Conservation (phyloP, 2,329 filamentous ascomycete genomes). For the Colletotrichum australisinense region DNA sequence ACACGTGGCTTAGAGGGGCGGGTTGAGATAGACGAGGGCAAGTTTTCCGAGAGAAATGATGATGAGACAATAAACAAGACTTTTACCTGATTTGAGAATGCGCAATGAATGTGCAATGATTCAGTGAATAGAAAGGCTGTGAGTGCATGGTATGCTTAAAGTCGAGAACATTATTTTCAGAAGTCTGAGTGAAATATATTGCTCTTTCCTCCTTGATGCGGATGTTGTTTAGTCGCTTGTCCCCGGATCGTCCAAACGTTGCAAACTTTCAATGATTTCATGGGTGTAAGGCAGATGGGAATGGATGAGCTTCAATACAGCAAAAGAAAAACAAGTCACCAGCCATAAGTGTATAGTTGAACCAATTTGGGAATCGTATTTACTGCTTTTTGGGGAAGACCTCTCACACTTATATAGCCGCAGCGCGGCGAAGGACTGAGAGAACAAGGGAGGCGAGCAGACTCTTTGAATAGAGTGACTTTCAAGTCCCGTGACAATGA, state of each 20-base stretch:
- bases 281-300: too few relatives aligned
- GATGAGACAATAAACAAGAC: too few relatives aligned
- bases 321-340: background rate
- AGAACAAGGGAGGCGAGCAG: background rate
- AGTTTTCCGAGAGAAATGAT: slow-evolving; percentile 5
- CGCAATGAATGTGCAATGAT: background rate
- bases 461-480: background rate
- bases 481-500: background rate
- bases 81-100: slow-evolving; percentile 3
- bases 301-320: too few relatives aligned
- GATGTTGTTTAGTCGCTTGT: too few relatives aligned
- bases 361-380: slow-evolving; percentile 17
- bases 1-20: too few relatives aligned
- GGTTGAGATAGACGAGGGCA: background rate
- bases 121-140: too few relatives aligned
- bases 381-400: background rate
- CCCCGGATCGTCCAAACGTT: too few relatives aligned
- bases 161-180: too few relatives aligned
- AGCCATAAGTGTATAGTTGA: background rate
- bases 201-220: too few relatives aligned
- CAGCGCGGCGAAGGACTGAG: background rate
- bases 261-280: too few relatives aligned
- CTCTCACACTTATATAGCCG: background rate
- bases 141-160: too few relatives aligned
- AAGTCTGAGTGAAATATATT: too few relatives aligned